These are phyloP conservation scores for Botryotinia convoluta DNA, from an alignment of 2,329 filamentous ascomycete genomes.

Conservation along the genomic window DNA sequence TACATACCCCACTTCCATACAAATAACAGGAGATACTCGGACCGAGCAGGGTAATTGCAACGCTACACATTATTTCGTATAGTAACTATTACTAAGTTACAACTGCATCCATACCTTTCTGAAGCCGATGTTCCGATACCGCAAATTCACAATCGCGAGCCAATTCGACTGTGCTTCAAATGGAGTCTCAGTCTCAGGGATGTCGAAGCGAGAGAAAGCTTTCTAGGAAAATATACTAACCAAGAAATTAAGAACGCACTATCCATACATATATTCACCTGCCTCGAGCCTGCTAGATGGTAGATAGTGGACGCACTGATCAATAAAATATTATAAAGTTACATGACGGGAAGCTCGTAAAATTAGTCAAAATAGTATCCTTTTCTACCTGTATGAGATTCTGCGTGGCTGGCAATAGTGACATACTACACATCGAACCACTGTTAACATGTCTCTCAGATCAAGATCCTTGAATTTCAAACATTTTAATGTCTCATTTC, in stretches of 20 bases:
- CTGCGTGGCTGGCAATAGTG: slow-evolving; percentile 10
- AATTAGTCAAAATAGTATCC: slow-evolving; percentile 13
- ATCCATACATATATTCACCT: background rate
- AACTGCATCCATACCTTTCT: background rate
- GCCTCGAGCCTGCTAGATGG: background rate
- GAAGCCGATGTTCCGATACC: slow-evolving; percentile 2
- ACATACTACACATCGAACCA: background rate
- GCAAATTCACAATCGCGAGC: background rate
- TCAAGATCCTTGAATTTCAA: slow-evolving; percentile 16
- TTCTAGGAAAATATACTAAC: background rate
- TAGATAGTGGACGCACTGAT: background rate
- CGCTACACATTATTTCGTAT: background rate
- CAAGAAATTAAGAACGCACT: background rate
- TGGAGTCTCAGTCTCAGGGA: slow-evolving; percentile 1
- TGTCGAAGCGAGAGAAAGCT: slow-evolving; percentile 9
- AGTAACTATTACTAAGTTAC: background rate
- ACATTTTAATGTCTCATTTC: slow-evolving; percentile 45
- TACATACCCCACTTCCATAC: background rate
- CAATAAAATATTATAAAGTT: slow-evolving; percentile 18
- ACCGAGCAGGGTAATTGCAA: slow-evolving; percentile 8
- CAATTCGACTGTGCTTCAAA: background rate
- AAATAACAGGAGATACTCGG: background rate
- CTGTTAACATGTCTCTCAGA: slow-evolving; percentile 14
- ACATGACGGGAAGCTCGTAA: slow-evolving; percentile 8
- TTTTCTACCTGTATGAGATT: background rate